Conservation (phyloP, 768 basidiomycete species). For the Lactarius evosmus region DNA sequence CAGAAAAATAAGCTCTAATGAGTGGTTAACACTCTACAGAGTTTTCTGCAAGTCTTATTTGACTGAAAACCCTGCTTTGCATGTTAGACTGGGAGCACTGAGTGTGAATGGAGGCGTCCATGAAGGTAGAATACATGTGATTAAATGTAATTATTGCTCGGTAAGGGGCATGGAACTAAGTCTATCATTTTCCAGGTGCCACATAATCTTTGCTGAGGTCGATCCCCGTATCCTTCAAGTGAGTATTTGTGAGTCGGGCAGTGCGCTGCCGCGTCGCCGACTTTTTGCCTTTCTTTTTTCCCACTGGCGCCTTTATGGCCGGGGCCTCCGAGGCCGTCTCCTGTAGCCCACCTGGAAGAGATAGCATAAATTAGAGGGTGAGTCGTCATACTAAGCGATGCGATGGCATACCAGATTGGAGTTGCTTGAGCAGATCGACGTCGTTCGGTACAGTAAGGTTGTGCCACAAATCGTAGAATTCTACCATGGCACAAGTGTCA, state of each 20-base stretch:
- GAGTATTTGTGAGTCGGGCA: constrained; percentile 83
- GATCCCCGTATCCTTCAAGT: constrained; percentile 74
- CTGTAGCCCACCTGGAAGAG: constrained; percentile 66
- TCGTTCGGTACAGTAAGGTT: constrained; percentile 80
- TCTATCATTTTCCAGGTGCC: constrained; percentile 31
- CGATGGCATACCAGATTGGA: constrained; percentile 58
- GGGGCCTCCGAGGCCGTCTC: constrained; percentile 66
- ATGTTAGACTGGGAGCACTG: neutral
- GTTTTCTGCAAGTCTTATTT: too few relatives aligned
- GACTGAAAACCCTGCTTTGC: too few relatives aligned
- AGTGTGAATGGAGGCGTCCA: neutral
- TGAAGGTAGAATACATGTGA: neutral
- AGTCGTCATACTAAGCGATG: too few relatives aligned
- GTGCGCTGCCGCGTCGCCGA: constrained; percentile 69
- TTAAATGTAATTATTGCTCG: neutral
- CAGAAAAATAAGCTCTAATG: too few relatives aligned
- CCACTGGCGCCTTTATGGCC: constrained; percentile 50
- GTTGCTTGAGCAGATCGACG: constrained; percentile 73
- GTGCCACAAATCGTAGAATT: constrained; percentile 88
- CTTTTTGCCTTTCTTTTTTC: constrained; percentile 77
- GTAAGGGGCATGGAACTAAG: neutral
- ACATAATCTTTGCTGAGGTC: constrained; percentile 77
- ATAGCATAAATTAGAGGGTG: constrained; percentile 4
- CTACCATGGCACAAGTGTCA: constrained; percentile 39
- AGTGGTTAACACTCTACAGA: too few relatives aligned